Evolutionary conservation across 768 basidiomycete species (phyloP).

Genomic region (Saitozyma podzolica): DNA sequence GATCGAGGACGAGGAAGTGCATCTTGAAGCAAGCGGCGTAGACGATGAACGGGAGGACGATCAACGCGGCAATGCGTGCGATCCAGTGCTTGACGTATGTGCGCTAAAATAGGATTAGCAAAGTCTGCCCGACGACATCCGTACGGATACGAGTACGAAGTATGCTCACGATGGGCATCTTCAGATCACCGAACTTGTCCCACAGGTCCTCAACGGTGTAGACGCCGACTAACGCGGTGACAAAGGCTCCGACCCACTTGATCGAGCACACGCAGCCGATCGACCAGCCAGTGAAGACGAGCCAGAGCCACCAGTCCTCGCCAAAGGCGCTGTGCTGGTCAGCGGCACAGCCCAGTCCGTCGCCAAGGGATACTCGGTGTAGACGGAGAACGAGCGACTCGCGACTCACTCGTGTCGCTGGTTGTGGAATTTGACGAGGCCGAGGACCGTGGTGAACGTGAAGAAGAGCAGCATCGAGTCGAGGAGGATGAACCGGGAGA

Average conservation of each 20-base stretch:
- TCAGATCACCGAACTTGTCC: constrained; percentile 96
- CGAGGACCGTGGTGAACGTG: constrained; percentile 94
- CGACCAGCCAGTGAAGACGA: constrained; percentile 85
- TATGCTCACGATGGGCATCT: constrained; percentile 76
- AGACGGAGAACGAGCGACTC: too few relatives aligned
- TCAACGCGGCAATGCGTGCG: constrained; percentile 79
- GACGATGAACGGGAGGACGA: constrained; percentile 83
- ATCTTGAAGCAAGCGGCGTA: constrained; percentile 95
- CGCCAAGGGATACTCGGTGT: too few relatives aligned
- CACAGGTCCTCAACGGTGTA: constrained; percentile 98
- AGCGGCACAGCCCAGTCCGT: background rate
- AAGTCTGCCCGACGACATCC: background rate
- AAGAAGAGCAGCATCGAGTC: constrained; percentile 99
- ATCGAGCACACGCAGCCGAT: constrained; percentile 96
- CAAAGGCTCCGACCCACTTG: constrained; percentile 94
- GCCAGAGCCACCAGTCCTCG: constrained; percentile 97
- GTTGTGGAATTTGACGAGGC: constrained; percentile 93
- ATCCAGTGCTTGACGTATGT: constrained; percentile 89
- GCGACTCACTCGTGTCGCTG: constrained; percentile 82
- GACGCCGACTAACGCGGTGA: constrained; percentile 87
- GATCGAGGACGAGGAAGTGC: constrained; percentile 91
- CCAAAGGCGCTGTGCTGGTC: constrained; percentile 71
- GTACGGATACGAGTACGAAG: background rate
- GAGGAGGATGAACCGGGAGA: constrained; percentile 93
- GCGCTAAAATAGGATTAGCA: constrained; percentile 57